Evolutionary conservation across 78 protist genomes (phyloP), one percentile per base, ranked within the genome.

Genomic region (Blattamonas nauphoetae): DNA sequence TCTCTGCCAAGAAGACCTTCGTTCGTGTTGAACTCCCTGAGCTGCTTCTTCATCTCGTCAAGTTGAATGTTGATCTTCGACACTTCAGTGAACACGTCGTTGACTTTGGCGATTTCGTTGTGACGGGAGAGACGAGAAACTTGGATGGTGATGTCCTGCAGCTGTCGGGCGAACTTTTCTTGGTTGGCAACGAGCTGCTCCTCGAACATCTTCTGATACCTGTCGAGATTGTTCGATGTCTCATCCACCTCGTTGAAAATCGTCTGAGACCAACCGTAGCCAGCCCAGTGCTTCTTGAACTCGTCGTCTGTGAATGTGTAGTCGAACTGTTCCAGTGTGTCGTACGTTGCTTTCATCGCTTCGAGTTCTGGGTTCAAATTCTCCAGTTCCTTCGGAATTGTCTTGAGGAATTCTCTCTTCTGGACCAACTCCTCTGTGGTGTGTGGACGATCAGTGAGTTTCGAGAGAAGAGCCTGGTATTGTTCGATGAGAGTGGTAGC

Each of bases 1-100:
- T 86, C 80, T 45, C 36, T 41, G 1, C 88, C 94, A 21, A 95
- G 90, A 44, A 92, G 89, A 5, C 4, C 41, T 82, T 95, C 95
- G n/a, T 91, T 36, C 42, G 85, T 43, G 87, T 93, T 88, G 45
- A 93, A 90, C 5, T 44, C 88, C 41, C 41, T 1, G 34, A 44
- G 3, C 84, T 81, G 36, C 29, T 86, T 85, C 63, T 34, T 29
- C 4, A 38, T 21, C 0, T 84, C 83, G 41, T 77, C 2, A 32
- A 93, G 42, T 42, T 64, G 86, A 33, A 2, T 5, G 38, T 1
- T 1, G 33, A 89, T 46, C 1, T 42, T 45, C 82, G 41, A 21
- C 44, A 90, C 94, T 0, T 92, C 92, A 0, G 2, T 89, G 63
- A 89, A 93, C 6, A 88, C 81, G 45, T 87, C 86, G 35, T 87